Evolutionary conservation across 139 green algal genomes (phyloP), one percentile per base, ranked within the genome.

Genomic region (Trebouxia sp.): DNA sequence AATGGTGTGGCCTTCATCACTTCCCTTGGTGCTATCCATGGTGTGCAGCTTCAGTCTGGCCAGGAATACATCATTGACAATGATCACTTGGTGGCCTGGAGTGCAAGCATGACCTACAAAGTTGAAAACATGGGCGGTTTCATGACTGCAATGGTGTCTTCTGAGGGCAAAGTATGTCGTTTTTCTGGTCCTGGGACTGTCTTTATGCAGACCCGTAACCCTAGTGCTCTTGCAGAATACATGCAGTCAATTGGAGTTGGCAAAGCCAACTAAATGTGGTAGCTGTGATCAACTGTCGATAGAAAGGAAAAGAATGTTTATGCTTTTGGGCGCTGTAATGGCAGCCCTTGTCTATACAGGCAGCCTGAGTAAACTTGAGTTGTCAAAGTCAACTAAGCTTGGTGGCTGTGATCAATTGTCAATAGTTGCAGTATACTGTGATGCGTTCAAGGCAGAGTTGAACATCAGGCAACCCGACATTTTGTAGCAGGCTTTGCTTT

Each of bases 11-110:
- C 55, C 7, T 66, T 66, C 55, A 66, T 66, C 37, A 66, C 55
- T 6, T 66, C 55, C 5, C 55, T 66, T n/a, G 55, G 55, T 66
- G 55, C 55, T 12, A 66, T 66, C 37, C 55, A 66, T 39, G 8
- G n/a, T 66, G 17, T 66, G 20, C n/a, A 66, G n/a, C 55, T 66
- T n/a, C 55, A 66, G n/a, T 6, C 55, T 39, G 55, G 55, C 1
- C 24, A 66, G 55, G 55, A 66, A 12, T 66, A 66, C 26, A 39
- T 66, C n/a, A 38, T 66, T 66, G 55, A 66, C 55, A 66, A 66
- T 9, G 55, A 66, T 8, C 55, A 66, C 20, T 28, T 66, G 26
- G 55, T 66, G 55, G 55, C 55, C 14, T 66, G 55, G 55, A 66
- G n/a, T 28, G 55, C 55, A 66, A 66, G 26, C 55, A 66, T 66